Evolutionary conservation across 768 basidiomycete species (phyloP), one percentile per base, ranked within the genome.

Genomic region (Phanerochaete sordida): DNA sequence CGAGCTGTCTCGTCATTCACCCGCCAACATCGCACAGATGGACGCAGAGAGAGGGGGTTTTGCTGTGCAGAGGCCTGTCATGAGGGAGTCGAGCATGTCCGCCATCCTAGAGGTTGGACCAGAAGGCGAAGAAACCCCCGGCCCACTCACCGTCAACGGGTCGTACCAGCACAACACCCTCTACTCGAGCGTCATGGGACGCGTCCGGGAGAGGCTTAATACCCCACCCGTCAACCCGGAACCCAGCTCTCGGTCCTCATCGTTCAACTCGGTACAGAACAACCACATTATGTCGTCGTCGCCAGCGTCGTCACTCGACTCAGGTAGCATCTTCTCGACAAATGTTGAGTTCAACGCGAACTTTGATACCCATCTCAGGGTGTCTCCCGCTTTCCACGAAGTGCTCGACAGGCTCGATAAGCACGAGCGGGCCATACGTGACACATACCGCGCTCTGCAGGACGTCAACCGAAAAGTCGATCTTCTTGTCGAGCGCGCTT

Each of bases 381-480:
- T 82, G 1, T 92, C 91, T 3, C 87, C 92, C 3, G 69, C 90
- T 62, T 83, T 94, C 59, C 82, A 85, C 57, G 90, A 92, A 60
- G 79, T 93, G 56, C 73, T 93, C 28, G 88, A 89, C 62, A 86
- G 92, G 28, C 79, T 94, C 39, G 73, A 81, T 46, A 83, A 88
- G 48, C 89, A 82, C 73, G 92, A 94, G 70, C 78, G 80, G 58
- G 79, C 84, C 8, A 82, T 84, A 11, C 81, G 84, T 30, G 86
- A 92, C 66, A 84, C 93, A 45, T 88, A 89, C 65, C 82, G 84
- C 8, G 87, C 91, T 65, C 77, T 94, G 43, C 77, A 77, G 12
- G 89, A 91, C 65, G 79, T 94, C 49, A 83, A 86, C 63, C 85
- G 84, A 69, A 94, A 93, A 75, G 83, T 93, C 61, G 84, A 87